Conservation (phyloP, 495 filamentous ascomycete species). For the Lasiosphaeria miniovina region DNA sequence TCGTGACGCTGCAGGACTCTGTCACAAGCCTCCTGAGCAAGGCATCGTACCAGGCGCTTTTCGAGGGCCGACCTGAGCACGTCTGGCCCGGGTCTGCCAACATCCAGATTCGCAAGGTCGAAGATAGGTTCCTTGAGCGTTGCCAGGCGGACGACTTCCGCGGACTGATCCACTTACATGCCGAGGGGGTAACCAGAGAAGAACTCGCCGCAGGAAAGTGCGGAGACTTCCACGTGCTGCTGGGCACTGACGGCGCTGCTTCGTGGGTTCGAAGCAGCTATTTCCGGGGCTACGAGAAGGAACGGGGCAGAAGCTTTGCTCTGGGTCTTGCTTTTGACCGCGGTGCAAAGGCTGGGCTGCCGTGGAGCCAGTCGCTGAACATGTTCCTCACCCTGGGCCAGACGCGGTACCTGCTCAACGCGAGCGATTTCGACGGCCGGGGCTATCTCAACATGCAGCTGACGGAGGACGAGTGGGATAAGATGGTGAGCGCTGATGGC, state of each 20-base stretch:
- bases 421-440: constrained; percentile 35
- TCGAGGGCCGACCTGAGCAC: constrained; percentile 29
- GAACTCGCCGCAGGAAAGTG: constrained; percentile 31
- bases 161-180: constrained; percentile 33
- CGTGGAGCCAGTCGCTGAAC: constrained; percentile 40
- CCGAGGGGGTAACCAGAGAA: constrained; percentile 32
- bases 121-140: constrained; percentile 35
- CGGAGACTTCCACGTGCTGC: constrained; percentile 37
- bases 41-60: constrained; percentile 26
- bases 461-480: constrained; percentile 40
- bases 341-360: constrained; percentile 27
- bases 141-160: constrained; percentile 33
- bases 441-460: constrained; percentile 43
- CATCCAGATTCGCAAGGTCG: constrained; percentile 41
- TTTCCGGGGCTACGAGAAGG: constrained; percentile 40
- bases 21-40: constrained; percentile 33
- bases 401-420: constrained; percentile 38
- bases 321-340: constrained; percentile 38
- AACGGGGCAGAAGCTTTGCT: constrained; percentile 36
- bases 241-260: constrained; percentile 38
- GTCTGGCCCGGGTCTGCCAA: constrained; percentile 37
- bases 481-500: constrained; percentile 36
- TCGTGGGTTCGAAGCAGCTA: constrained; percentile 34
- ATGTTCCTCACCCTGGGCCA: constrained; percentile 41
- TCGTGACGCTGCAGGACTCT: constrained; percentile 34